Evolutionary conservation across 208 protist species (phyloP).

Genomic region (Trypanosomatidae sp.): DNA sequence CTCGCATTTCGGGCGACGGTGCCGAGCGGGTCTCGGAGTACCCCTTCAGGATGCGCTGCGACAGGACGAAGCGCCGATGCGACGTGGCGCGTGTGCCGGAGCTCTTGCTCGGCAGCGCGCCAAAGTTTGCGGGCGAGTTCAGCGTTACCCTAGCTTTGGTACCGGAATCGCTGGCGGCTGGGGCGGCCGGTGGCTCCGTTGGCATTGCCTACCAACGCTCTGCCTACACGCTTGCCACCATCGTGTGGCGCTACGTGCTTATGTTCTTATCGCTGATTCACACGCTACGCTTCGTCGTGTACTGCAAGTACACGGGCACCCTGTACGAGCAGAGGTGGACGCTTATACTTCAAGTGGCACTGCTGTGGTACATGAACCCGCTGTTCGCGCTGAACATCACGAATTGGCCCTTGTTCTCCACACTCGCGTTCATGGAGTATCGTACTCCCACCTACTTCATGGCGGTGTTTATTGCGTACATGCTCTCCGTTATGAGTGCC

Average conservation of each 20-base stretch:
- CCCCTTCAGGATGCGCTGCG: constrained; percentile 22
- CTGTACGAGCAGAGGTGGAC: constrained; percentile 82
- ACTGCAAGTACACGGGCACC: constrained; percentile 59
- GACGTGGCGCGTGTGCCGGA: constrained; percentile 30
- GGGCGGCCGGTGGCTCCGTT: constrained; percentile 28
- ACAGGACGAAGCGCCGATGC: constrained; percentile 27
- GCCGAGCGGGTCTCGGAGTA: constrained; percentile 4
- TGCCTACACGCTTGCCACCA: constrained; percentile 51
- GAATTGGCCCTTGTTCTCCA: constrained; percentile 29
- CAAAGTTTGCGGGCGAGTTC: neutral
- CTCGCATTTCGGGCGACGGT: constrained; percentile 9
- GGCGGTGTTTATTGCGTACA: constrained; percentile 66
- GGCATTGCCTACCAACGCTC: constrained; percentile 61
- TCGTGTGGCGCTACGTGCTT: constrained; percentile 74
- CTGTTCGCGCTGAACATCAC: constrained; percentile 48
- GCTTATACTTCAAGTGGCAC: constrained; percentile 55
- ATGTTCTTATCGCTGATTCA: constrained; percentile 64
- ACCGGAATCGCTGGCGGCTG: constrained; percentile 18
- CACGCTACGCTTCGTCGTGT: constrained; percentile 63
- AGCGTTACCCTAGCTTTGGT: constrained; percentile 10
- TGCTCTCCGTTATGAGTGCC: constrained; percentile 84
- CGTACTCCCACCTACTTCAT: constrained; percentile 79
- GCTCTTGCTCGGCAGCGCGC: constrained; percentile 14
- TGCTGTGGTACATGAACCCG: constrained; percentile 83
- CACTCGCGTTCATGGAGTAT: constrained; percentile 79